Conservation (phyloP, 805 yeast genomes). For the Wickerhamiella azyma region DNA sequence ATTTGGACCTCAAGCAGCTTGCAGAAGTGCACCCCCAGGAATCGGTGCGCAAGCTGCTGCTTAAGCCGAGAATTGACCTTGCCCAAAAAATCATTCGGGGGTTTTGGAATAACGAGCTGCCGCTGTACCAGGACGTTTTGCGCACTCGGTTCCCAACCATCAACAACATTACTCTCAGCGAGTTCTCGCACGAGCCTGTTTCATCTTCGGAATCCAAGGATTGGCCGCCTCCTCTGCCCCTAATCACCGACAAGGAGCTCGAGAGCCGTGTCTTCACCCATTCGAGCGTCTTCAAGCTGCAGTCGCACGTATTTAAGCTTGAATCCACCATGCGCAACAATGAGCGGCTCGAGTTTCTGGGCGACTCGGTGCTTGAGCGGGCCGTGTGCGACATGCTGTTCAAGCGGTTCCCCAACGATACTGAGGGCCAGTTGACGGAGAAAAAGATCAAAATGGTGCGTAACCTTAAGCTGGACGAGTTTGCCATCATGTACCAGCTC, state of each 20-base stretch:
- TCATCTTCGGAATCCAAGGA: background rate
- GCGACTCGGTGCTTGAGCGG: constrained; percentile 71
- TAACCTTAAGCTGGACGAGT: constrained; percentile 56
- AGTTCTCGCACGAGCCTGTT: background rate
- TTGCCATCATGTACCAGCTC: constrained; percentile 33
- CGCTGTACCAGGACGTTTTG: background rate
- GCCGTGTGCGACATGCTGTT: constrained; percentile 58
- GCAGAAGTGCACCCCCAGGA: background rate
- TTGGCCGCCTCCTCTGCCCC: constrained; percentile 8
- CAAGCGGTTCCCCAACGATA: constrained; percentile 48
- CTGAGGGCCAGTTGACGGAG: constrained; percentile 70
- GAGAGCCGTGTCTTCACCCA: constrained; percentile 6
- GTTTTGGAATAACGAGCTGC: constrained; percentile 1
- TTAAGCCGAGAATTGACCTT: constrained; percentile 2
- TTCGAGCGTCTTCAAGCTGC: constrained; percentile 7
- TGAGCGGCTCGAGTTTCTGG: constrained; percentile 58
- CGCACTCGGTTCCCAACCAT: constrained; percentile 6
- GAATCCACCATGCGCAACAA: constrained; percentile 5
- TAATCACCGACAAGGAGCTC: constrained; percentile 1
- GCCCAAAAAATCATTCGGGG: constrained; percentile 5
- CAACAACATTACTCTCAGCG: background rate
- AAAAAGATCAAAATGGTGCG: constrained; percentile 58
- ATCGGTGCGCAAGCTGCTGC: background rate
- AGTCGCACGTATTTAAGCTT: constrained; percentile 1
- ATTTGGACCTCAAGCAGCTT: background rate